Evolutionary conservation across 306 rosid species (phyloP).

Genomic region (Canavalia gladiata): DNA sequence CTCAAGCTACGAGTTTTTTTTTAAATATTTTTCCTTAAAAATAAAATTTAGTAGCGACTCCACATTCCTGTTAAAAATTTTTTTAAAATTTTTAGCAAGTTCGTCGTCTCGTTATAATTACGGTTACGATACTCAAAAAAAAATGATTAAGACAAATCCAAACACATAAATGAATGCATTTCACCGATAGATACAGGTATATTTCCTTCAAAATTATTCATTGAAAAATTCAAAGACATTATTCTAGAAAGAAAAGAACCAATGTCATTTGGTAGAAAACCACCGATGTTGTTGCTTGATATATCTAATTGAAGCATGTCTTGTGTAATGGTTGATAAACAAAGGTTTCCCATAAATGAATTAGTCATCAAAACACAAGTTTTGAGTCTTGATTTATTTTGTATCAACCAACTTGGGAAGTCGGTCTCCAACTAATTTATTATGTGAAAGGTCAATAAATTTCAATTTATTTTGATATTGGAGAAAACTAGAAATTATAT

Average conservation of each 20-base stretch:
- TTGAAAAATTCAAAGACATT: neutral
- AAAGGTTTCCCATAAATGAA: slow-evolving; percentile 2
- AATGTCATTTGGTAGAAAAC: slow-evolving; percentile 37
- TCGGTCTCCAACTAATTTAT: slow-evolving; percentile 34
- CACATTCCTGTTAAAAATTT: too few species aligned
- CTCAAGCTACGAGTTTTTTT: too few species aligned
- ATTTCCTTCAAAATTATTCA: slow-evolving; percentile 39
- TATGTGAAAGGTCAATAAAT: slow-evolving; percentile 19
- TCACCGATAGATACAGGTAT: slow-evolving; percentile 43
- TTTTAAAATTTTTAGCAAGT: too few species aligned
- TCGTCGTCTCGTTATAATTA: too few species aligned
- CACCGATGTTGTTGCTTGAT: slow-evolving; percentile 41
- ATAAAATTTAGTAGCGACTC: too few species aligned
- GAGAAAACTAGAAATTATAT: slow-evolving; percentile 41
- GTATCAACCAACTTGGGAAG: slow-evolving; percentile 47
- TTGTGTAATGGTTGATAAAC: neutral
- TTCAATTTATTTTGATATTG: slow-evolving; percentile 18
- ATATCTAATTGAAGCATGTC: neutral
- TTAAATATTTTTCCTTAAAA: too few species aligned
- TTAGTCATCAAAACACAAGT: neutral
- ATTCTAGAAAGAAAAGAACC: slow-evolving; percentile 30
- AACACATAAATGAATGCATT: accelerated
- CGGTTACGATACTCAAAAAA: too few species aligned
- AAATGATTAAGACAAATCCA: slow-evolving; percentile 40
- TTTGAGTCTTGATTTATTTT: slow-evolving; percentile 31